Conservation (phyloP, 164 flowering plant genomes). For the Tetracentron sinense region DNA sequence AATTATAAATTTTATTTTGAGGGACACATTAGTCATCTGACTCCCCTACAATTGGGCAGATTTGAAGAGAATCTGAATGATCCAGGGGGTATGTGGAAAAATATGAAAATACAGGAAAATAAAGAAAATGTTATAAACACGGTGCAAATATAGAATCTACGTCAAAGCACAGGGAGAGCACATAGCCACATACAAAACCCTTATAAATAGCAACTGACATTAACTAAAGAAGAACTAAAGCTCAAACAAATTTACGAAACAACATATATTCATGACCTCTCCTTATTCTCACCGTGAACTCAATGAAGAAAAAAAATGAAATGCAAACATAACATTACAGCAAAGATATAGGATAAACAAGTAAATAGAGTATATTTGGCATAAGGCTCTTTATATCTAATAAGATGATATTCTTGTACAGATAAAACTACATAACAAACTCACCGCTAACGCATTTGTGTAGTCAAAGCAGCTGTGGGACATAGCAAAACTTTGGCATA, state of each 20-base stretch:
- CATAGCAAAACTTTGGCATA: constrained; percentile 13
- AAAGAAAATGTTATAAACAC: no score
- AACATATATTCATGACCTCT: background rate
- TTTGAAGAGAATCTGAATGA: no score
- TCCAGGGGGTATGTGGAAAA: no score
- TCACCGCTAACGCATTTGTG: constrained; percentile 93
- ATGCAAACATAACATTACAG: background rate
- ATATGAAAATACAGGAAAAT: no score
- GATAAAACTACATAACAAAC: constrained; percentile 22
- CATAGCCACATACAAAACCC: background rate
- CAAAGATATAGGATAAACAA: background rate
- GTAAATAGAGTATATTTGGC: background rate
- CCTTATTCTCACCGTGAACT: background rate
- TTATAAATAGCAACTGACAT: background rate
- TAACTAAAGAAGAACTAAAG: background rate
- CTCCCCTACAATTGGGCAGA: background rate
- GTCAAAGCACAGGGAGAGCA: background rate
- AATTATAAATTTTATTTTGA: no score
- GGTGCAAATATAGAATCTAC: no score
- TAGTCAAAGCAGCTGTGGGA: constrained; percentile 95
- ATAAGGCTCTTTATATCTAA: background rate
- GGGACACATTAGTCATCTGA: background rate
- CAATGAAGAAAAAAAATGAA: background rate
- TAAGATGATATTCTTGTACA: background rate
- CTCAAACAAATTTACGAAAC: background rate